Evolutionary conservation across 495 filamentous ascomycete genomes (phyloP).

Genomic region (Xylaria palmicola): DNA sequence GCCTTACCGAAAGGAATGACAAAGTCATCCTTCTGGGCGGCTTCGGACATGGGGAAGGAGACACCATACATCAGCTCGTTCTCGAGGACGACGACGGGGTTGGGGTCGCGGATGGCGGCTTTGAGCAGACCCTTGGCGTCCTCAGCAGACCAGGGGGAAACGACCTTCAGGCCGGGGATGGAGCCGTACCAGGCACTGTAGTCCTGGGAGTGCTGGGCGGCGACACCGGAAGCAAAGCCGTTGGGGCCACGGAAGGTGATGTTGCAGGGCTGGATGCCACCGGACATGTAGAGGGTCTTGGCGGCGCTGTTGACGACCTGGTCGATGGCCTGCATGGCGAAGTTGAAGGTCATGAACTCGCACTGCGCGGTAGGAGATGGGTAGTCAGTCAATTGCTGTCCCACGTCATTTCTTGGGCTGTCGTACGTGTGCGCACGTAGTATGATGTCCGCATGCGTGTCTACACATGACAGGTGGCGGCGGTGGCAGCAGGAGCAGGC

Average conservation of each 20-base stretch:
- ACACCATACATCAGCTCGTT: conserved; percentile 98
- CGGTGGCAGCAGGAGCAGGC: background rate
- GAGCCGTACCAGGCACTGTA: conserved; percentile 98
- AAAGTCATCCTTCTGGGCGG: conserved; percentile 91
- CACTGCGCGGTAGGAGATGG: conserved; percentile 53
- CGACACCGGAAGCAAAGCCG: conserved; percentile 94
- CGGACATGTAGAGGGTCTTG: conserved; percentile 99
- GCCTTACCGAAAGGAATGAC: conserved; percentile 96
- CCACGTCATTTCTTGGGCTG: background rate
- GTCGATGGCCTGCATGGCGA: conserved; percentile 99
- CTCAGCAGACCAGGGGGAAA: conserved; percentile 91
- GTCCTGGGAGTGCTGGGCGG: conserved; percentile 96
- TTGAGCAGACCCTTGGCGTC: conserved; percentile 98
- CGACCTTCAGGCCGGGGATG: conserved; percentile 96
- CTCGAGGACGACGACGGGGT: conserved; percentile 92
- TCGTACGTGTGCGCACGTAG: background rate
- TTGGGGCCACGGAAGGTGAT: conserved; percentile 99
- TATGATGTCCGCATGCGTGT: background rate
- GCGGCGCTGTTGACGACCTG: conserved; percentile 99
- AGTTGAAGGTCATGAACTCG: conserved; percentile 99
- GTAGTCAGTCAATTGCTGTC: conserved; percentile 3
- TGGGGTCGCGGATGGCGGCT: conserved; percentile 96
- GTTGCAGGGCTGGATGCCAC: conserved; percentile 98
- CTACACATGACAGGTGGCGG: background rate
- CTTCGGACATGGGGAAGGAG: conserved; percentile 92